Base-by-base conservation (phyloP, 176 grass and related monocot genomes). In the Phragmites australis region DNA sequence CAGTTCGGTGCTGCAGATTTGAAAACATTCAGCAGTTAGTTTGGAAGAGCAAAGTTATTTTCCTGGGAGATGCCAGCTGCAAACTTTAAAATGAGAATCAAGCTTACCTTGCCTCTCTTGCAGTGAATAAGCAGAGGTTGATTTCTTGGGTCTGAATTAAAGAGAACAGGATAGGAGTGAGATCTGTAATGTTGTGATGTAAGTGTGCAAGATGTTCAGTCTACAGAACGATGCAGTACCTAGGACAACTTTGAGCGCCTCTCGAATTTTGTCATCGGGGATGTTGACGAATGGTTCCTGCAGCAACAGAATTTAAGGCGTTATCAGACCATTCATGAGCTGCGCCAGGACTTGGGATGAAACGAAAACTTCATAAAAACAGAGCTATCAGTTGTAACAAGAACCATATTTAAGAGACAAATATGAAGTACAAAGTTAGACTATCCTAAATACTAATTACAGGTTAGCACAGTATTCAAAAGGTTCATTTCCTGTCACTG, bases 121-220 rank as follows among this genome's bases (percentile, higher is more conserved):
- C 93, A 96, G 56, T 96, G 93, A 63, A 96, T 92, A 57, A 96
- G 93, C 58, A 96, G 26, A 3, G 93, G 93, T 37, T 96, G 90
- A 62, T 92, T 96, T 87, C 19, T 82, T 59, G 58, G 75, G 62
- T 96, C 93, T 96, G 93, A 12, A 62, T 52, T 2, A 60, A 79
- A 44, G 57, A 77, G 72, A 83, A n/a, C 0, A 26, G 76, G 48
- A 78, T 18, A 27, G 34, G 39, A 83, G 14, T 64, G 29, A 69
- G 14, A 58, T 52, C 47, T 81, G n/a, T 65, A 75, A 41, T 64
- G 54, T 3, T 83, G 57, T 60, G 40, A 40, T 83, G 53, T n/a
- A 37, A 47, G 48, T 53, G 22, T 87, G 19, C 26, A 43, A 75
- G 39, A 81, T 66, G 8, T 16, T 43, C 27, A 81, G 10, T 73